Evolutionary conservation across 2,329 filamentous ascomycete species (phyloP).

Genomic region (Verticillium tricorpus): DNA sequence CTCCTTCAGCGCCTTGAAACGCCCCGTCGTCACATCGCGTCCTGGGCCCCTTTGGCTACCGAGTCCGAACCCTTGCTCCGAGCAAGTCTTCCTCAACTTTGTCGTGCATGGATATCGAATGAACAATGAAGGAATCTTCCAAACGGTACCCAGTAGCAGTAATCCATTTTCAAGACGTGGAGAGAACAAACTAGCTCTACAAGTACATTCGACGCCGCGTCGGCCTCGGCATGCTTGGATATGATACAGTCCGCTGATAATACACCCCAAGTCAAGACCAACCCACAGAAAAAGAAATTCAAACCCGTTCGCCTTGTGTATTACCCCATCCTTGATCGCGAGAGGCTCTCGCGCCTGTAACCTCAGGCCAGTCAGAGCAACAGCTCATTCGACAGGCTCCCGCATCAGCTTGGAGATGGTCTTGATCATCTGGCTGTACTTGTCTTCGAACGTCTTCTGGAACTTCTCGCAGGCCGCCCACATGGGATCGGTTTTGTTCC

Average conservation of each 20-base stretch:
- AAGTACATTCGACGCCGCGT: background rate
- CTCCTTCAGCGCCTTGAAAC: background rate
- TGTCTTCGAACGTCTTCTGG: conserved; percentile 55
- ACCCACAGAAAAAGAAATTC: background rate
- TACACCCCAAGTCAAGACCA: background rate
- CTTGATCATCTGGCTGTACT: conserved; percentile 54
- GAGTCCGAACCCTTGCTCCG: too few species aligned
- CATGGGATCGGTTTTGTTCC: conserved; percentile 51
- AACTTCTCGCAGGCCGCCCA: conserved; percentile 52
- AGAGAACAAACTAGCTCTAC: background rate
- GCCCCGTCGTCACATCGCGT: background rate
- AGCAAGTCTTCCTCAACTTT: too few species aligned
- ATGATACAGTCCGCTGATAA: background rate
- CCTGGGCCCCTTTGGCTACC: background rate
- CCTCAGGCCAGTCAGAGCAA: too few species aligned
- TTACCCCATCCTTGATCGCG: too few species aligned
- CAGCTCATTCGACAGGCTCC: conserved; percentile 26
- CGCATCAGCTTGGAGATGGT: conserved; percentile 53
- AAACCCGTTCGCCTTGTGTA: too few species aligned
- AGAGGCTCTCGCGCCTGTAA: too few species aligned
- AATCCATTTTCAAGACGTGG: background rate
- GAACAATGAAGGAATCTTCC: too few species aligned
- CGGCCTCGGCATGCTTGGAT: background rate
- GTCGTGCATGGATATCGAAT: too few species aligned
- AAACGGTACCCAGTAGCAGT: background rate